A percentile compares a stretch with the other conserved stretches of the same genome.
phyloP scores from a whole-genome alignment of 169 alveolate species.

The Cryptosporidium sp. region DNA sequence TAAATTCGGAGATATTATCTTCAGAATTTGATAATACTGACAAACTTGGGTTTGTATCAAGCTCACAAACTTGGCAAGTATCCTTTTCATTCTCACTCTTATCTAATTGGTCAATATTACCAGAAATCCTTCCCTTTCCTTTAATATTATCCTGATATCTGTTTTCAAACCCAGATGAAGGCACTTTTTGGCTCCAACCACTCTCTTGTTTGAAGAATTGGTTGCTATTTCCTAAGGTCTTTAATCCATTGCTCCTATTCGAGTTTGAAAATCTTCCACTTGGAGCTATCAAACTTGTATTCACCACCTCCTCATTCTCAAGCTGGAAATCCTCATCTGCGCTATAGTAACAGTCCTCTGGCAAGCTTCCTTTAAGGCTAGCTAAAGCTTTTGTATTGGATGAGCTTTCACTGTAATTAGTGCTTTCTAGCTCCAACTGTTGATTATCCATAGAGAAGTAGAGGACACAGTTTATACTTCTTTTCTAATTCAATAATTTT shows the following conservation, averaged over 20 bases:
- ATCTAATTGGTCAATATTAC: not conserved
- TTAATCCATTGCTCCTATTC: conserved; percentile 6
- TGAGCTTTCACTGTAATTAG: conserved; percentile 61
- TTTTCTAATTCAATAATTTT: not conserved
- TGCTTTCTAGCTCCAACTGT: conserved; percentile 30
- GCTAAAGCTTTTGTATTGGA: not conserved
- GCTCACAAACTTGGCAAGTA: not conserved
- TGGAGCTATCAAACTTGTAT: conserved; percentile 22
- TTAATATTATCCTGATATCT: conserved; percentile 6
- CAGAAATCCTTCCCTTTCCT: conserved; percentile 7
- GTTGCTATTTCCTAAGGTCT: conserved; percentile 9
- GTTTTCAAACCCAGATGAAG: conserved; percentile 3
- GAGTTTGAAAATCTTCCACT: conserved; percentile 35
- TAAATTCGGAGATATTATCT: not conserved
- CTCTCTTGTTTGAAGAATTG: not conserved
- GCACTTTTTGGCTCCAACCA: not conserved
- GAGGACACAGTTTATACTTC: not conserved
- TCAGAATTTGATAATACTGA: conserved; percentile 26
- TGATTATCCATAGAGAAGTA: conserved; percentile 60
- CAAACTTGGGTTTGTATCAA: not conserved
- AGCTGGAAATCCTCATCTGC: conserved; percentile 72
- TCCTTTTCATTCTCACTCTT: conserved; percentile 14
- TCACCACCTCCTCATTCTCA: conserved; percentile 49
- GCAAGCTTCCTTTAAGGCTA: conserved; percentile 16
- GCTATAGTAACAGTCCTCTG: conserved; percentile 74